Evolutionary conservation across 352 stramenopile species (phyloP).

Genomic region (Globisporangium cederbergense): DNA sequence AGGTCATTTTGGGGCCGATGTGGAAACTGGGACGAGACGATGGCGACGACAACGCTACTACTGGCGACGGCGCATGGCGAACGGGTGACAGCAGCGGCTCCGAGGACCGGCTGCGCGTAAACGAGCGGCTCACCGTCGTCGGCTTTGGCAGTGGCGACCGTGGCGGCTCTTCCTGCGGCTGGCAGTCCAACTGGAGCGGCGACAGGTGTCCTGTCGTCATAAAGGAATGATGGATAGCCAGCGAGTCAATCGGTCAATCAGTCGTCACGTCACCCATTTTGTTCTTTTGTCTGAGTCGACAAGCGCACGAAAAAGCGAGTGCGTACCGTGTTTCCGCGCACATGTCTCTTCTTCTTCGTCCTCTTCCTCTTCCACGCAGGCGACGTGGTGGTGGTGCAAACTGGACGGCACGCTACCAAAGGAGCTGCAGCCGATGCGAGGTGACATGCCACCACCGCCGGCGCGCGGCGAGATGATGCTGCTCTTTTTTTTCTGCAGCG

Average conservation of each 20-base stretch:
- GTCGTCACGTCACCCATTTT: neutral
- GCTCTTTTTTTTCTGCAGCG: slow-evolving; percentile 26
- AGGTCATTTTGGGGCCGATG: neutral
- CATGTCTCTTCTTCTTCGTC: slow-evolving; percentile 11
- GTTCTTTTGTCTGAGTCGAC: neutral
- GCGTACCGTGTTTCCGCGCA: slow-evolving; percentile 16
- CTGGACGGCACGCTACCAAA: slow-evolving; percentile 18
- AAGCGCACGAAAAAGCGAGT: neutral
- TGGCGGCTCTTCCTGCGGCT: slow-evolving; percentile 8
- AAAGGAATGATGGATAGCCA: neutral
- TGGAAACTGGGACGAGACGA: slow-evolving; percentile 7
- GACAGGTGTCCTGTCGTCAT: slow-evolving; percentile 7
- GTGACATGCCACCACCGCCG: slow-evolving; percentile 6
- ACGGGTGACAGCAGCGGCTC: slow-evolving; percentile 10
- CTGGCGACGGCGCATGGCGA: neutral
- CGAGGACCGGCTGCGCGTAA: slow-evolving; percentile 4
- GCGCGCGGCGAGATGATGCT: slow-evolving; percentile 31
- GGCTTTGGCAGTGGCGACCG: neutral
- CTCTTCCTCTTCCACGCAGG: slow-evolving; percentile 2
- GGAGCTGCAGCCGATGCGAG: slow-evolving; percentile 6
- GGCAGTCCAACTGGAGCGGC: slow-evolving; percentile 9
- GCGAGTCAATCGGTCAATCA: neutral
- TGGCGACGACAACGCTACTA: neutral
- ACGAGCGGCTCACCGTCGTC: slow-evolving; percentile 2
- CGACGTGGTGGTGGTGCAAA: slow-evolving; percentile 22